Conservation (phyloP, 176 grass and related monocot genomes). For the Hordeum marinum region DNA sequence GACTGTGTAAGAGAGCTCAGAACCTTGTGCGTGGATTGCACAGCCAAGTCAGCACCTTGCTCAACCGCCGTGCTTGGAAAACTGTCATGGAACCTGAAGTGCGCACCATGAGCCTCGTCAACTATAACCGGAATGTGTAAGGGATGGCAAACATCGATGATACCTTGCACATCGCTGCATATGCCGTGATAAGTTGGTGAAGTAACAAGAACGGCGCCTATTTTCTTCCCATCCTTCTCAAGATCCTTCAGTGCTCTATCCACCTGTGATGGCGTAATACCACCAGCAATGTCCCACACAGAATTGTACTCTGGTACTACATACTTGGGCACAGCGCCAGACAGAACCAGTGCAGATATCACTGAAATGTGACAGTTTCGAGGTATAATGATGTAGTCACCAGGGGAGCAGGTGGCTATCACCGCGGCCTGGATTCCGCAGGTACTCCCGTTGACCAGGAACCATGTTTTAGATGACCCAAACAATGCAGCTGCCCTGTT, state of each 20-base stretch:
- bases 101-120: slow-evolving; percentile 80
- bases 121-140: slow-evolving; percentile 70
- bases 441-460: slow-evolving; percentile 78
- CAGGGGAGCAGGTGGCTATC: slow-evolving; percentile 73
- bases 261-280: slow-evolving; percentile 49
- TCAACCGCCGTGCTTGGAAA: slow-evolving; percentile 70
- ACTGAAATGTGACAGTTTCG: slow-evolving; percentile 86
- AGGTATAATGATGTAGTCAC: slow-evolving; percentile 61
- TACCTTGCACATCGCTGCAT: slow-evolving; percentile 71
- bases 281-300: slow-evolving; percentile 72
- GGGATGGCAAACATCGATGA: slow-evolving; percentile 41
- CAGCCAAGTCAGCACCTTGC: slow-evolving; percentile 72
- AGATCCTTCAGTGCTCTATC: slow-evolving; percentile 53
- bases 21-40: slow-evolving; percentile 95
- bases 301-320: slow-evolving; percentile 75
- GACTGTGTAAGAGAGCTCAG: slow-evolving; percentile 86
- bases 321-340: slow-evolving; percentile 71
- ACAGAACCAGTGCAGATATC: slow-evolving; percentile 66
- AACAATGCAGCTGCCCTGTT: slow-evolving; percentile 51
- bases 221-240: slow-evolving; percentile 30
- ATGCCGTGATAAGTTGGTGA: slow-evolving; percentile 91
- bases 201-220: slow-evolving; percentile 74
- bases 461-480: slow-evolving; percentile 75
- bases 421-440: slow-evolving; percentile 86
- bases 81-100: slow-evolving; percentile 61